Conservation (phyloP, 257 asterid genomes). For the Leptodermis oblonga region DNA sequence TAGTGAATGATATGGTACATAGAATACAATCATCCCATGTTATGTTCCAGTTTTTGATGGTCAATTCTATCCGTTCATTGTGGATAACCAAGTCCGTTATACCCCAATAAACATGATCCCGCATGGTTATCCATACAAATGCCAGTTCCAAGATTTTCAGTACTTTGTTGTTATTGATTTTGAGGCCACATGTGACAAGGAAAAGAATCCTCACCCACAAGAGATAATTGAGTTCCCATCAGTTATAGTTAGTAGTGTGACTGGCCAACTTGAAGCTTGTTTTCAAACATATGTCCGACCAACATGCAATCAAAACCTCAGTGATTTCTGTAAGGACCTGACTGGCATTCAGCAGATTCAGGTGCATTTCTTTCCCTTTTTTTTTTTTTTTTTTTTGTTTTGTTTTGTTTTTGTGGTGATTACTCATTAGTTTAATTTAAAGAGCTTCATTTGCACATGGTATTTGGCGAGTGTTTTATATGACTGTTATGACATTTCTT, state of each 20-base stretch:
- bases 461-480: too few relatives aligned
- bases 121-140: slow-evolving; percentile 39
- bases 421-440: not conserved
- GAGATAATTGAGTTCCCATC: slow-evolving; percentile 96
- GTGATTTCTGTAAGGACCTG: slow-evolving; percentile 86
- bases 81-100: slow-evolving; percentile 47
- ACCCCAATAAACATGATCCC: slow-evolving; percentile 41
- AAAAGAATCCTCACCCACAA: slow-evolving; percentile 67
- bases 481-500: too few relatives aligned
- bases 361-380: slow-evolving; percentile 31
- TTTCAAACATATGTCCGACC: slow-evolving; percentile 86
- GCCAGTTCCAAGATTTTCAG: slow-evolving; percentile 60
- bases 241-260: slow-evolving; percentile 64
- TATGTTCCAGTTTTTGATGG: slow-evolving; percentile 50
- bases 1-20: too few relatives aligned
- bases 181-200: slow-evolving; percentile 90
- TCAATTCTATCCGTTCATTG: slow-evolving; percentile 45
- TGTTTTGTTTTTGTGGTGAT: too few relatives aligned
- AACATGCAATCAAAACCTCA: slow-evolving; percentile 60
- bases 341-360: slow-evolving; percentile 92
- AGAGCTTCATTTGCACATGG: too few relatives aligned
- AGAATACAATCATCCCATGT: too few relatives aligned
- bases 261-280: slow-evolving; percentile 72
- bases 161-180: slow-evolving; percentile 81
- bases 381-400: not conserved